Evolutionary conservation across 306 rosid genomes (phyloP).

Genomic region (Glycine latifolia): DNA sequence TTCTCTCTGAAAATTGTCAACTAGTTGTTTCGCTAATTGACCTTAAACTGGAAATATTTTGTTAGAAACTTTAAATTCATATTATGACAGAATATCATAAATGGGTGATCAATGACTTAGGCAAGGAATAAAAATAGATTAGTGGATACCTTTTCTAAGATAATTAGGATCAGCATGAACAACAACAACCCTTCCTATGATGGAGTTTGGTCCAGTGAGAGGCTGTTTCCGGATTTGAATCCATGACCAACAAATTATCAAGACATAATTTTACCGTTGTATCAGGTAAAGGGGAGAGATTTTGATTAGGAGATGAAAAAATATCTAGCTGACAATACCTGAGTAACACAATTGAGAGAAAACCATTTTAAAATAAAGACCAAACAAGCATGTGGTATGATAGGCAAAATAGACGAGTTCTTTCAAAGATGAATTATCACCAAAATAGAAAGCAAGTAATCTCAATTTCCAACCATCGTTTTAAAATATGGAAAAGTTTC

Average conservation of each 20-base stretch:
- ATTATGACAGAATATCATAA: not conserved
- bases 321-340: conserved; percentile 82
- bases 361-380: conserved; percentile 41
- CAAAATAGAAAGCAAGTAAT: conserved; percentile 7
- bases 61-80: no score
- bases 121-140: not conserved
- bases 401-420: not conserved
- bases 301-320: no score
- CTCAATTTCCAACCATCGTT: not conserved
- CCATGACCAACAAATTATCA: no score
- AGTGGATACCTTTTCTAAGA: conserved; percentile 83
- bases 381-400: conserved; percentile 8
- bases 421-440: not conserved
- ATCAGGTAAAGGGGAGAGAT: no score
- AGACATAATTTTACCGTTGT: no score
- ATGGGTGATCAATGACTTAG: not conserved
- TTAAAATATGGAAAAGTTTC: not conserved
- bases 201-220: conserved; percentile 80
- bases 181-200: conserved; percentile 95
- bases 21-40: no score
- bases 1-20: no score
- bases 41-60: no score
- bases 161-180: conserved; percentile 96
- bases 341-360: conserved; percentile 48
- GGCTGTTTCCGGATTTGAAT: no score